Base-by-base conservation (phyloP, 1,139 yeast genomes). In the Suhomyces chickasaworum region DNA sequence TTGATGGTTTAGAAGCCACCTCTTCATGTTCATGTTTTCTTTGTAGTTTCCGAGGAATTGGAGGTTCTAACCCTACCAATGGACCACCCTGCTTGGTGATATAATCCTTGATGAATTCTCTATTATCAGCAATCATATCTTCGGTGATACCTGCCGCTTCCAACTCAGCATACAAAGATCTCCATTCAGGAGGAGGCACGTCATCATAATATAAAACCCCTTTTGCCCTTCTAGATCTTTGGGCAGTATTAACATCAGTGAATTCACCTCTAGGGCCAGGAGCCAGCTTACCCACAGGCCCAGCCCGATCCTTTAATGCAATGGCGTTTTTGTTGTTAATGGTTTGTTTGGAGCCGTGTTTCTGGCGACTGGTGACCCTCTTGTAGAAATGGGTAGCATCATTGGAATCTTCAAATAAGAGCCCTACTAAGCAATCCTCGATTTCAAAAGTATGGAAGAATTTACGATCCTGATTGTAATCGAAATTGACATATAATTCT, bases 371-470 rank as follows among this genome's bases (percentile, higher is more conserved):
- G n/a, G 81, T 74, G 3, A 93, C 93, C 49, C 89, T 72, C 63
- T 90, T 89, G 64, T 70, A 75, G 71, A 93, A 89, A 61, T 86
- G 95, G 2, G 89, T 69, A 0, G 99, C 99, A 56, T 93, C 99
- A 44, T 75, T 75, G 45, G 89, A 82, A 66, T 91, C 97, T 57
- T 91, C 97, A 66, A 93, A 93, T 44, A 93, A 68, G 18, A 93
- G 71, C 0, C 98, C 99, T n/a, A 84, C 91, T 48, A 77, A 77
- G 62, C 97, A 91, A 21, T 89, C 95, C 58, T 93, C 98, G 48
- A 89, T 74, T 69, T 93, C 99, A 69, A 93, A 93, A 8, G 96
- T 79, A 63, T 93, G 99, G 75, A 93, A 93, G 67, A 89, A 93
- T 42, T 95, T 84, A 21, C 99, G 79, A 64, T 93, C 99, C 66